Evolutionary conservation across 352 stramenopile species (phyloP).

Genomic region (Phytophthora uliginosa): DNA sequence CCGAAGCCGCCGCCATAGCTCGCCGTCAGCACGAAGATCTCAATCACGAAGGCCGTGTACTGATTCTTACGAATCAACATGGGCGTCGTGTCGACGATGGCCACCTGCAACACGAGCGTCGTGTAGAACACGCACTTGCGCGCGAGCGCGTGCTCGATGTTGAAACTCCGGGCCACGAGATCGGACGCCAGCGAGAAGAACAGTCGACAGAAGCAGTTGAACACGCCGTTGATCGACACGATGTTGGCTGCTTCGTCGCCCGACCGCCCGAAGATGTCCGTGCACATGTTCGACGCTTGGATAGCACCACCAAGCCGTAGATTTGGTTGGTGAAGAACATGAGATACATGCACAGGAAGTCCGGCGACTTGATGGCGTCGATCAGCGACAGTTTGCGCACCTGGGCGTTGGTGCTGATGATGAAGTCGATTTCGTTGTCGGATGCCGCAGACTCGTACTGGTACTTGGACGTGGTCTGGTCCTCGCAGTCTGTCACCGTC

Average conservation of each 20-base stretch:
- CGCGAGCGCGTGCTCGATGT: constrained; percentile 64
- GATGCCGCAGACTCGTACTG: constrained; percentile 57
- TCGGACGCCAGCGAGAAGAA: constrained; percentile 64
- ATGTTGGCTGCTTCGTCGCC: constrained; percentile 52
- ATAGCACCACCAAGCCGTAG: constrained; percentile 74
- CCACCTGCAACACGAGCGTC: constrained; percentile 61
- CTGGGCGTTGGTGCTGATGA: constrained; percentile 48
- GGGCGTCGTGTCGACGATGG: constrained; percentile 70
- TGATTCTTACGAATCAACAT: constrained; percentile 62
- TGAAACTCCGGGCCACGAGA: constrained; percentile 47
- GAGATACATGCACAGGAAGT: constrained; percentile 79
- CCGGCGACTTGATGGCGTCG: constrained; percentile 56
- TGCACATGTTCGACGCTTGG: constrained; percentile 70
- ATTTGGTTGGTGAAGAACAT: constrained; percentile 79
- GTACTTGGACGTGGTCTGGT: constrained; percentile 41
- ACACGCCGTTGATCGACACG: constrained; percentile 75
- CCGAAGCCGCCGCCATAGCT: constrained; percentile 83
- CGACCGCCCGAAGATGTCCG: constrained; percentile 59
- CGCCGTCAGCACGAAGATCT: constrained; percentile 77
- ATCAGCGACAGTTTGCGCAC: constrained; percentile 66
- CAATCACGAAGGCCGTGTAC: constrained; percentile 66
- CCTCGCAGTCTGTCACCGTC: constrained; percentile 20
- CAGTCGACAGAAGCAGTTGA: constrained; percentile 70
- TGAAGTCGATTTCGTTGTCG: constrained; percentile 49
- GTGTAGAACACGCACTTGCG: constrained; percentile 75